phyloP scores from a whole-genome alignment of 169 alveolate species.

The Cardiosporidium cionae region DNA sequence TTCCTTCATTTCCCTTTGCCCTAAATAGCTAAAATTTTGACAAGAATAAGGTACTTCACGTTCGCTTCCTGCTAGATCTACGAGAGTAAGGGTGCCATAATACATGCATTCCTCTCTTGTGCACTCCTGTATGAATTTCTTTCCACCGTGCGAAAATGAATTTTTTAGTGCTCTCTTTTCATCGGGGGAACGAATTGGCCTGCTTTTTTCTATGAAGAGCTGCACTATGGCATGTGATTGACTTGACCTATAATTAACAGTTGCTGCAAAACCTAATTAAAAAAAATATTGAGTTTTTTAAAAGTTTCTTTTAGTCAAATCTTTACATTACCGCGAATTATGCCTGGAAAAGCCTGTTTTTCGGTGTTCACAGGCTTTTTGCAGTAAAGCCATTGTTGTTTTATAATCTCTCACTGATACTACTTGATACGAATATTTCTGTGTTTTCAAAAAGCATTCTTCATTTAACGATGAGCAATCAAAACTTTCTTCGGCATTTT shows the following conservation, averaged over 20 bases:
- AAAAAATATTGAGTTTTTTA: too few species aligned
- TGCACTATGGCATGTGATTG: constrained; percentile 18
- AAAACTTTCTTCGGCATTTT: not conserved
- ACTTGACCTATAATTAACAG: constrained; percentile 1
- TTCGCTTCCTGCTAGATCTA: constrained; percentile 19
- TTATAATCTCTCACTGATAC: not conserved
- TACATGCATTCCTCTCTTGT: not conserved
- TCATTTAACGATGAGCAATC: not conserved
- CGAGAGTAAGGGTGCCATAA: constrained; percentile 6
- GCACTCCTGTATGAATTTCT: not conserved
- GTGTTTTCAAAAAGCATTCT: constrained; percentile 11
- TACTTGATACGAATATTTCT: not conserved
- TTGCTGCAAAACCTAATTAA: too few species aligned
- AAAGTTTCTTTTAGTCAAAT: too few species aligned
- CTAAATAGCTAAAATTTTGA: not conserved
- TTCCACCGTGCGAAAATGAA: not conserved
- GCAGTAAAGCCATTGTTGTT: not conserved
- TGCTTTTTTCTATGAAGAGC: constrained; percentile 3
- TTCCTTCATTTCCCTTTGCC: not conserved
- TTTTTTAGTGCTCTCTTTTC: not conserved
- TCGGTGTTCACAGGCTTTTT: constrained; percentile 2
- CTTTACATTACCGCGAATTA: constrained; percentile 12
- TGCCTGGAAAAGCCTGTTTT: not conserved
- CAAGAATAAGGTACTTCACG: not conserved
- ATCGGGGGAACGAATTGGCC: not conserved